phyloP scores from a whole-genome alignment of 257 asterid genomes.

The Vinca minor region DNA sequence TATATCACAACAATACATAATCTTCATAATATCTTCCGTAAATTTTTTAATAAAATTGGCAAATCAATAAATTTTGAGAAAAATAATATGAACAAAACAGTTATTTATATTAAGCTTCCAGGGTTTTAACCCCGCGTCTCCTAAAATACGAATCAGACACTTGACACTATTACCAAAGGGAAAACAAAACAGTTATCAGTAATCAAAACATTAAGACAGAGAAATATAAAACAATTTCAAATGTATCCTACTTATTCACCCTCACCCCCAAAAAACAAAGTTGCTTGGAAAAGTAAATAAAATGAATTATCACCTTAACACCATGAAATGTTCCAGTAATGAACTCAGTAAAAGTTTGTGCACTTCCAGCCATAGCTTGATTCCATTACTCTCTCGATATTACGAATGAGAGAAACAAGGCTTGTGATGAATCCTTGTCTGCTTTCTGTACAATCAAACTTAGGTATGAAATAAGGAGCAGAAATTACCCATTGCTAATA shows the following conservation, averaged over 20 bases:
- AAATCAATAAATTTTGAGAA: not conserved
- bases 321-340: constrained; percentile 79
- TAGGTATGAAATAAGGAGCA: constrained; percentile 3
- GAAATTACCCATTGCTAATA: not conserved
- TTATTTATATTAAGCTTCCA: too few species aligned
- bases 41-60: not conserved
- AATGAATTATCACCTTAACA: constrained; percentile 48
- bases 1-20: not conserved
- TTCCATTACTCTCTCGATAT: constrained; percentile 45
- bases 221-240: not conserved
- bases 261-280: not conserved
- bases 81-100: not conserved
- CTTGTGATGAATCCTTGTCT: constrained; percentile 49
- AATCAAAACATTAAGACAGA: not conserved
- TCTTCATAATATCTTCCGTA: not conserved
- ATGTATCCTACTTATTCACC: not conserved
- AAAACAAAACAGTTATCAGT: not conserved
- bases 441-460: constrained; percentile 45
- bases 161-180: too few species aligned
- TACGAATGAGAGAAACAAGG: constrained; percentile 51
- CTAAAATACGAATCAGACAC: too few species aligned
- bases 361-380: constrained; percentile 45
- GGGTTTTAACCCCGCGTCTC: too few species aligned
- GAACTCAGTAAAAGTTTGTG: constrained; percentile 50
- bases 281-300: not conserved